A percentile compares a stretch with the other conserved stretches of the same genome.
phyloP scores from a whole-genome alignment of 768 basidiomycete genomes.

The Podaxis pistillaris region DNA sequence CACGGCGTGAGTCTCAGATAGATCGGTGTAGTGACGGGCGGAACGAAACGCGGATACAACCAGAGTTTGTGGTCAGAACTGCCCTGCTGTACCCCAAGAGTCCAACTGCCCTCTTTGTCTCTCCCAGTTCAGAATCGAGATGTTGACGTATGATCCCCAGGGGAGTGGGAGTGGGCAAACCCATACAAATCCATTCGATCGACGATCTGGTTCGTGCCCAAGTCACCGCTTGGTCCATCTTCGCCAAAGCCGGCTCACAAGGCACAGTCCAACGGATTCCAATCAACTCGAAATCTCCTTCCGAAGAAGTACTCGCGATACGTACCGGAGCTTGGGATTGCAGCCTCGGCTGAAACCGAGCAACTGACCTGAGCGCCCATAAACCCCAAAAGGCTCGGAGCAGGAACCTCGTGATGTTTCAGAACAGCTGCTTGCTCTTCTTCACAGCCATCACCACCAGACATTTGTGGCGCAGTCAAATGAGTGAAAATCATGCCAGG shows the following conservation, averaged over 20 bases:
- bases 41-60: slow-evolving; percentile 44
- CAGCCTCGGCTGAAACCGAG: slow-evolving; percentile 50
- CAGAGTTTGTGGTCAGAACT: slow-evolving; percentile 33
- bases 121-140: slow-evolving; percentile 28
- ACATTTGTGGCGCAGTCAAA: slow-evolving; percentile 29
- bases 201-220: slow-evolving; percentile 44
- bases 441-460: slow-evolving; percentile 32
- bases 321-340: slow-evolving; percentile 48
- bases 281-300: slow-evolving; percentile 42
- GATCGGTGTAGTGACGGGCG: slow-evolving; percentile 35
- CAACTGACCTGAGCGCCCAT: slow-evolving; percentile 29
- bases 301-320: slow-evolving; percentile 39
- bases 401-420: slow-evolving; percentile 34
- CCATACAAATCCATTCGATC: slow-evolving; percentile 38
- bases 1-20: slow-evolving; percentile 42
- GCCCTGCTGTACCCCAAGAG: slow-evolving; percentile 33
- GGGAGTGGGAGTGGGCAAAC: slow-evolving; percentile 34
- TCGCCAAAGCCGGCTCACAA: slow-evolving; percentile 41
- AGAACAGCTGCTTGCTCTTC: slow-evolving; percentile 24
- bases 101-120: slow-evolving; percentile 36
- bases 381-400: slow-evolving; percentile 33
- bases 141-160: slow-evolving; percentile 47
- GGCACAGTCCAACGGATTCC: slow-evolving; percentile 43
- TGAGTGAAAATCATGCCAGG: slow-evolving; percentile 18
- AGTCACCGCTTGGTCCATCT: slow-evolving; percentile 44